phyloP scores from a whole-genome alignment of 2,329 filamentous ascomycete genomes.

The Botrytis cinerea region DNA sequence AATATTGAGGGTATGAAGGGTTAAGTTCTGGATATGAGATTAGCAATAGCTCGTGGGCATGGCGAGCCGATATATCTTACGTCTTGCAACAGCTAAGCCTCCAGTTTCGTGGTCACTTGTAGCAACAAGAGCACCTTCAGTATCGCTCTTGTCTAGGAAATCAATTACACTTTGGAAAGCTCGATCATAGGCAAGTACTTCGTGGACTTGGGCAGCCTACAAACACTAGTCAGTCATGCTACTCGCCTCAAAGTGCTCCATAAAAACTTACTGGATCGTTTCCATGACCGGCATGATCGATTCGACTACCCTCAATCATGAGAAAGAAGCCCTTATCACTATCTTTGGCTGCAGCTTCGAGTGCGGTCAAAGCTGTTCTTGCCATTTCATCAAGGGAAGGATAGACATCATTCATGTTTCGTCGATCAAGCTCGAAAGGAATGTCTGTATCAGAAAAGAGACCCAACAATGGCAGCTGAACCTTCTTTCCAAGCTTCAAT shows the following conservation, averaged over 20 bases:
- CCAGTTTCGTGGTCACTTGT: conserved; percentile 98
- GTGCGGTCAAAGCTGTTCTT: conserved; percentile 72
- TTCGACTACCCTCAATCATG: conserved; percentile 96
- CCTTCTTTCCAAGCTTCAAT: conserved; percentile 65
- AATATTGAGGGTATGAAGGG: conserved; percentile 64
- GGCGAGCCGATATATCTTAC: conserved; percentile 47
- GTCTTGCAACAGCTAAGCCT: conserved; percentile 78
- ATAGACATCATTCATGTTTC: conserved; percentile 74
- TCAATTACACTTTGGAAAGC: conserved; percentile 81
- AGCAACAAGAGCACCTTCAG: conserved; percentile 77
- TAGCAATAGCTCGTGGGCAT: background rate
- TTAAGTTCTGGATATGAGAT: conserved; percentile 51
- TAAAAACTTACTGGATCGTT: conserved; percentile 66
- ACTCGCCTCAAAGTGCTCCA: background rate
- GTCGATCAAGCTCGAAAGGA: conserved; percentile 90
- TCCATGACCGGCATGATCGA: conserved; percentile 89
- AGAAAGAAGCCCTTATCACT: conserved; percentile 95
- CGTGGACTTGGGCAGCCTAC: conserved; percentile 71
- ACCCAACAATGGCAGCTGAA: conserved; percentile 73
- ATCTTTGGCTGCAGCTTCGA: conserved; percentile 78
- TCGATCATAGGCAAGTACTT: conserved; percentile 93
- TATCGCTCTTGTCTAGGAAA: conserved; percentile 74
- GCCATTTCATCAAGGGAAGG: conserved; percentile 93
- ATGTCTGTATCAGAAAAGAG: conserved; percentile 82
- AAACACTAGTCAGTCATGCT: conserved; percentile 1